These are phyloP conservation scores for Vanrija pseudolonga DNA, from an alignment of 1,284 basidiomycete species.

Conservation along the genomic window DNA sequence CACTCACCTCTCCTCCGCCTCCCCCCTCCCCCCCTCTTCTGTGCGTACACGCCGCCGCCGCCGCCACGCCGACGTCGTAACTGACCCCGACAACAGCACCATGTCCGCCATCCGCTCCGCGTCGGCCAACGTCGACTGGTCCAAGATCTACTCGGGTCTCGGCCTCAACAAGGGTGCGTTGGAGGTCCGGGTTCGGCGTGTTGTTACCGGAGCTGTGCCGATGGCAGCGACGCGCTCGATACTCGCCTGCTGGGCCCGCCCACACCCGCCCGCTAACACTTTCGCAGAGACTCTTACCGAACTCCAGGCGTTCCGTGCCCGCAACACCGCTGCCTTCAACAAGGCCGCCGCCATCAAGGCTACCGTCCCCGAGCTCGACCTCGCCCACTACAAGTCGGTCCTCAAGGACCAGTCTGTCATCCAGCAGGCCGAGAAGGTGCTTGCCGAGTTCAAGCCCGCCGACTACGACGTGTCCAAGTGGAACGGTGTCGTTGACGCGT, in stretches of 20 bases:
- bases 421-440: conserved; percentile 85
- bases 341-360: conserved; percentile 64
- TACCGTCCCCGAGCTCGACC: conserved; percentile 64
- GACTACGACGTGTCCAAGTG: conserved; percentile 92
- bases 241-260: not conserved
- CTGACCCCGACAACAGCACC: conserved; percentile 8
- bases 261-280: not conserved
- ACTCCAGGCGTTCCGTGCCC: conserved; percentile 94
- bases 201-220: not conserved
- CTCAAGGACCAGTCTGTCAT: conserved; percentile 92
- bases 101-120: conserved; percentile 17
- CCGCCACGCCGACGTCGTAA: conserved; percentile 1
- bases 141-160: conserved; percentile 82
- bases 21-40: not conserved
- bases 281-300: conserved; percentile 75
- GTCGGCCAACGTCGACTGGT: conserved; percentile 60
- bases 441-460: conserved; percentile 88
- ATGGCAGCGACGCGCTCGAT: not conserved
- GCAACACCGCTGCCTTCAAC: conserved; percentile 82
- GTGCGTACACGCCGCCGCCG: conserved; percentile 1
- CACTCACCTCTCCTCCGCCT: conserved; percentile 6
- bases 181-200: not conserved
- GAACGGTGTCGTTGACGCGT: conserved; percentile 93
- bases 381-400: conserved; percentile 83
- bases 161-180: conserved; percentile 83